A percentile compares a stretch with the other conserved stretches of the same genome.
phyloP scores from a whole-genome alignment of 2,329 filamentous ascomycete species.

The Akanthomyces dipterigenus region DNA sequence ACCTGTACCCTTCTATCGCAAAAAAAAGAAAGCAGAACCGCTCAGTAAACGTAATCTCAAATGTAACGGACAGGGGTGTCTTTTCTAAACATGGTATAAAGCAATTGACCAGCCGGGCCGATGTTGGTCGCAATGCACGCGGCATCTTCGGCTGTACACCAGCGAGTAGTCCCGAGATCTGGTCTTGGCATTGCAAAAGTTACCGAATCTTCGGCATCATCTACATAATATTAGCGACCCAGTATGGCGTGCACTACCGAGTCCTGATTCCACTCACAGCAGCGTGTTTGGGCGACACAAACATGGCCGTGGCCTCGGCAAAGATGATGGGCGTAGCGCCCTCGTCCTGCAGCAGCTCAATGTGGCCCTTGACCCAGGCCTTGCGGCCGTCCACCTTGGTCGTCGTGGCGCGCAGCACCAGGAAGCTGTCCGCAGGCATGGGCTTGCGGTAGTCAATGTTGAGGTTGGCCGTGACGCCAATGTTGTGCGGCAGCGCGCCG shows the following conservation, averaged over 20 bases:
- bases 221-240: not conserved
- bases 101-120: not conserved
- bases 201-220: slow-evolving; percentile 7
- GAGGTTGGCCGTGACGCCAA: slow-evolving; percentile 80
- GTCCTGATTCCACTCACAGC: slow-evolving; percentile 46
- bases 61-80: not conserved
- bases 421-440: slow-evolving; percentile 64
- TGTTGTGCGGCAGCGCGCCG: slow-evolving; percentile 75
- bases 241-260: no score
- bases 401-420: slow-evolving; percentile 74
- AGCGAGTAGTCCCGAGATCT: not conserved
- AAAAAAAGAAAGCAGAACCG: not conserved
- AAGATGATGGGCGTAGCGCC: slow-evolving; percentile 60
- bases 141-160: not conserved
- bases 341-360: slow-evolving; percentile 65
- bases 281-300: slow-evolving; percentile 81
- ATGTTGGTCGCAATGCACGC: not conserved
- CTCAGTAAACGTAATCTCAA: not conserved
- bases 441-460: slow-evolving; percentile 78
- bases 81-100: not conserved
- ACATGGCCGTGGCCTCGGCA: slow-evolving; percentile 78
- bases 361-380: slow-evolving; percentile 83
- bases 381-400: slow-evolving; percentile 86
- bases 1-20: not conserved
- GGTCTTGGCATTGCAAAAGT: not conserved